Evolutionary conservation across 345 rosid genomes (phyloP), one percentile per base, ranked within the genome.

Genomic region (Eucalyptus paniculata): DNA sequence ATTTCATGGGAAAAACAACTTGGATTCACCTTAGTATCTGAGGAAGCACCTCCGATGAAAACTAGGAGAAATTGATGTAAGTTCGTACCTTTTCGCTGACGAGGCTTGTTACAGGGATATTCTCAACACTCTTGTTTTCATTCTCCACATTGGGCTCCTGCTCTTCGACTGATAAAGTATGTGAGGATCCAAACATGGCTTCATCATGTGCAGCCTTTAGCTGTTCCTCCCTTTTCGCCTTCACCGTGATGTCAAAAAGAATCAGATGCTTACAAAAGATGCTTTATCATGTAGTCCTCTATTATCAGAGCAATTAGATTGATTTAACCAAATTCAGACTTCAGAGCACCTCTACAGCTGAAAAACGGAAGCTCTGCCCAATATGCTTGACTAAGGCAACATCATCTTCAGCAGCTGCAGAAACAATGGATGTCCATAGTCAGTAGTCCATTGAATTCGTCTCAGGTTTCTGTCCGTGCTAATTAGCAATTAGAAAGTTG

Each of bases 171-270:
- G 95, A 69, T n/a, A 90, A 86, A 89, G 56, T 77, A 72, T 89
- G 87, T 23, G 98, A 92, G 51, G 91, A 94, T 91, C 99, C 99
- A 92, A 97, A 98, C 96, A 98, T 98, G 90, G 99, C 98, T 86
- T 95, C 97, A 44, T 98, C 99, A 47, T 96, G 99, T 88, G 99
- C 98, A 67, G 92, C 90, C 94, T 94, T 95, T 32, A 95, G 89
- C 89, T 93, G 93, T 90, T 95, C 97, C 94, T 97, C 98, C 90
- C 94, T 92, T 92, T 91, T 94, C n/a, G 95, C 95, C 99, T 97
- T 89, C 87, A 86, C 88, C 88, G 86, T 50, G 28, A 77, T 44
- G 81, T 8, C 15, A 89, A 49, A 50, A 44, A 47, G 19, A 56
- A 69, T 51, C 32, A 69, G 69, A 51, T 60, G 47, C 88, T 58